phyloP scores from a whole-genome alignment of 768 basidiomycete species.

The Asterophora lycoperdoides region DNA sequence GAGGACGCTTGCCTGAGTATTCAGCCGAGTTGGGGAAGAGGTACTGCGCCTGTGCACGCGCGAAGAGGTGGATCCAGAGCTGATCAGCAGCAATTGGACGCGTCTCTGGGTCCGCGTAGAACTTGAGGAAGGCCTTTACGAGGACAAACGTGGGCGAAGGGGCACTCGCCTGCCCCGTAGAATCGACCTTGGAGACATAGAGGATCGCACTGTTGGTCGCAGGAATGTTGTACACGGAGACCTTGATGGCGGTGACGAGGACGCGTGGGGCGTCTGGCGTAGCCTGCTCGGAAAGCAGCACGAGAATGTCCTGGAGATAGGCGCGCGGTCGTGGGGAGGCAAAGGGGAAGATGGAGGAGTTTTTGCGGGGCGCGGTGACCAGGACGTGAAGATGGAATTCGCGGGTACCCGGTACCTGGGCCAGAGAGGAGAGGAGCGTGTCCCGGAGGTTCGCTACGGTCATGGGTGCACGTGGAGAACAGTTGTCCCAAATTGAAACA shows the following conservation, averaged over 20 bases:
- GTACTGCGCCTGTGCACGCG: slow-evolving; percentile 87
- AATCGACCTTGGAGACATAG: slow-evolving; percentile 93
- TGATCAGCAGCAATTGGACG: slow-evolving; percentile 53
- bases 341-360: slow-evolving; percentile 70
- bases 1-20: slow-evolving; percentile 60
- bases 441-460: slow-evolving; percentile 47
- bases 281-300: slow-evolving; percentile 67
- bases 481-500: neutral
- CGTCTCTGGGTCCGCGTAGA: slow-evolving; percentile 59
- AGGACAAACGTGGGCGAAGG: slow-evolving; percentile 71
- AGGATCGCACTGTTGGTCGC: slow-evolving; percentile 65
- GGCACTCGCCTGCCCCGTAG: slow-evolving; percentile 67
- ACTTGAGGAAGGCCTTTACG: slow-evolving; percentile 60
- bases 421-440: slow-evolving; percentile 53
- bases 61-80: slow-evolving; percentile 85
- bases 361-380: slow-evolving; percentile 62
- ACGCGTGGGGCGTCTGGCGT: slow-evolving; percentile 47
- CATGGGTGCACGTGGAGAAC: slow-evolving; percentile 9
- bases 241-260: slow-evolving; percentile 79
- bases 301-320: slow-evolving; percentile 71
- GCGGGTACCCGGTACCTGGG: slow-evolving; percentile 58
- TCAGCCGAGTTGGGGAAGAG: slow-evolving; percentile 87
- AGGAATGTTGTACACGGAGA: slow-evolving; percentile 69
- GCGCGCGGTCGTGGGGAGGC: slow-evolving; percentile 60
- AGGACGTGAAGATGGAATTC: slow-evolving; percentile 75